Conservation (phyloP, 2,329 filamentous ascomycete species). For the Neurospora sp. region DNA sequence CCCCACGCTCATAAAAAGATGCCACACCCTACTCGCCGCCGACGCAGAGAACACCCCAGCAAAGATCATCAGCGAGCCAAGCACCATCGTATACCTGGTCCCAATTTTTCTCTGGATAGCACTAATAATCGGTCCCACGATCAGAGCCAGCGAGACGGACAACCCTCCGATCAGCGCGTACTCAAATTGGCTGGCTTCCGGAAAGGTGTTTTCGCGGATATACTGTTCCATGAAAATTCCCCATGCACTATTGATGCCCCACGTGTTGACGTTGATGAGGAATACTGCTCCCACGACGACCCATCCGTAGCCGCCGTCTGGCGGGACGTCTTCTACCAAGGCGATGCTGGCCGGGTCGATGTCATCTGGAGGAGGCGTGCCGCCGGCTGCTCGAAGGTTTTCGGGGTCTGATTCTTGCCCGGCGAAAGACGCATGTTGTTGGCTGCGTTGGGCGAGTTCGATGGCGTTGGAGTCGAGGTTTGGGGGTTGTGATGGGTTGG, state of each 20-base stretch:
- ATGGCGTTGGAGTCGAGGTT: neutral
- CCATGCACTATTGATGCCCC: slow-evolving; percentile 34
- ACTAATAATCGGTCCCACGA: slow-evolving; percentile 30
- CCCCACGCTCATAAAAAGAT: slow-evolving; percentile 50
- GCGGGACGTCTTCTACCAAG: slow-evolving; percentile 21
- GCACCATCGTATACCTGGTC: slow-evolving; percentile 30
- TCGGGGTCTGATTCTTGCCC: neutral
- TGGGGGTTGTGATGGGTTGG: neutral
- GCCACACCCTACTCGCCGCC: slow-evolving; percentile 45
- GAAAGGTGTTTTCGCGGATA: slow-evolving; percentile 38
- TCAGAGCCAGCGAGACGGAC: slow-evolving; percentile 33
- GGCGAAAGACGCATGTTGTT: neutral
- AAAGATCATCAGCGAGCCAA: slow-evolving; percentile 42
- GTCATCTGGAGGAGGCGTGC: neutral
- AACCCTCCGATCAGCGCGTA: slow-evolving; percentile 52
- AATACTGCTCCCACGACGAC: slow-evolving; percentile 28
- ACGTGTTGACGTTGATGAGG: slow-evolving; percentile 27
- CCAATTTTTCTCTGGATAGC: slow-evolving; percentile 22
- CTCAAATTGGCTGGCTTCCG: slow-evolving; percentile 39
- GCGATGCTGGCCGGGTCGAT: slow-evolving; percentile 1
- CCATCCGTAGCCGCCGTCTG: slow-evolving; percentile 51
- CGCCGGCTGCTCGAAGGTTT: neutral
- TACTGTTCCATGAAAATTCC: slow-evolving; percentile 49
- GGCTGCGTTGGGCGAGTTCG: neutral
- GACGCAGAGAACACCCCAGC: slow-evolving; percentile 42